Conservation (phyloP, 768 basidiomycete species). For the Leccinum longicurvipes region DNA sequence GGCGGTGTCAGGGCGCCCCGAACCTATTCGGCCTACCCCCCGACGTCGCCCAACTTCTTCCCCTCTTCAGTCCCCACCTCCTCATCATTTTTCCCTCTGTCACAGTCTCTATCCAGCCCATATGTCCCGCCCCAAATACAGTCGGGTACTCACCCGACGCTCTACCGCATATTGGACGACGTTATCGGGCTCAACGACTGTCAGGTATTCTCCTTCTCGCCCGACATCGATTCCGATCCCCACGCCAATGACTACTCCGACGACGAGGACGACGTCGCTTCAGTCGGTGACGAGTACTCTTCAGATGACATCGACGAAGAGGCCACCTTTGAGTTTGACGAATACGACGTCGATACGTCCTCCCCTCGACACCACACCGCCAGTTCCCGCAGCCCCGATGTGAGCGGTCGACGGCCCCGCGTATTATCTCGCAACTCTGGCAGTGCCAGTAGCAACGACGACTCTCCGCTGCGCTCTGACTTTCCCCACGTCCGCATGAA, state of each 20-base stretch:
- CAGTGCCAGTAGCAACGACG: constrained; percentile 34
- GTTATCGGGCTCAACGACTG: constrained; percentile 88
- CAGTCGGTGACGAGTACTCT: constrained; percentile 66
- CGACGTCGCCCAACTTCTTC: constrained; percentile 68
- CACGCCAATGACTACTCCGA: constrained; percentile 81
- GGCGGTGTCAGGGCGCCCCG: constrained; percentile 72
- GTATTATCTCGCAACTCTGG: constrained; percentile 29
- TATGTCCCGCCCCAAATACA: constrained; percentile 69
- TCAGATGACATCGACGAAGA: constrained; percentile 72
- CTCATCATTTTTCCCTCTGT: constrained; percentile 68
- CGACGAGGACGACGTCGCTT: constrained; percentile 72
- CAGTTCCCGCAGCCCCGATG: constrained; percentile 4
- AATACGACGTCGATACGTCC: constrained; percentile 67
- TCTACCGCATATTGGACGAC: constrained; percentile 86
- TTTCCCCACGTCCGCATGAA: constrained; percentile 48
- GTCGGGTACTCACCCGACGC: constrained; percentile 81
- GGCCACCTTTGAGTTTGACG: constrained; percentile 73
- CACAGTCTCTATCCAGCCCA: constrained; percentile 58
- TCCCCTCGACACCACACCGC: constrained; percentile 12
- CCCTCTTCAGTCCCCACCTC: constrained; percentile 66
- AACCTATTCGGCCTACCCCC: constrained; percentile 85
- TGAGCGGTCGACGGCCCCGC: constrained; percentile 4
- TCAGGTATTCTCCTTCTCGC: constrained; percentile 93
- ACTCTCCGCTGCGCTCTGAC: constrained; percentile 33
- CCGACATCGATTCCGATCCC: constrained; percentile 92